Percentiles rank a stretch among this genome's conserved stretches.
Evolutionary conservation across 1,284 basidiomycete species (phyloP).

Genomic region (Trichosporon asahii): DNA sequence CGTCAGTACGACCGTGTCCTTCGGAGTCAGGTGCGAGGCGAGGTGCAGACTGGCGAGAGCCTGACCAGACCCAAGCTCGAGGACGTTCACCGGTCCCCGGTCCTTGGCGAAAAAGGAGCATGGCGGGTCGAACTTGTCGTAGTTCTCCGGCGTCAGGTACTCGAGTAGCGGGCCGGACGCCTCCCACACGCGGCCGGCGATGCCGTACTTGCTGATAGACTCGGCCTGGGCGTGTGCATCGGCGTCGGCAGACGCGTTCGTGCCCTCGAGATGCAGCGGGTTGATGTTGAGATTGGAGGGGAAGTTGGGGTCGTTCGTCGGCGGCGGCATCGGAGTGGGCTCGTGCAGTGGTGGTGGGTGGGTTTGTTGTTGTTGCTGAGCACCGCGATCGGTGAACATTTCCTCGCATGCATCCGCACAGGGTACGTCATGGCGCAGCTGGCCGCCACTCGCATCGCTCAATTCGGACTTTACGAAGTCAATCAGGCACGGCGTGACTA

Average conservation of each 20-base stretch:
- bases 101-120: constrained; percentile 36
- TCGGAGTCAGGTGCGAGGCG: constrained; percentile 26
- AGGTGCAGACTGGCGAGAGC: constrained; percentile 44
- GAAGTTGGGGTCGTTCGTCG: constrained; percentile 46
- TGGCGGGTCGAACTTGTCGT: constrained; percentile 34
- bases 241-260: constrained; percentile 14
- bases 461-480: neutral
- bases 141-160: constrained; percentile 37
- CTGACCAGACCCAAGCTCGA: constrained; percentile 50
- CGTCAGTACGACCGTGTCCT: constrained; percentile 39
- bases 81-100: constrained; percentile 24
- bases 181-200: constrained; percentile 51
- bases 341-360: neutral
- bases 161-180: constrained; percentile 39
- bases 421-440: neutral
- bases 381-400: neutral
- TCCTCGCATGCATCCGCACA: neutral
- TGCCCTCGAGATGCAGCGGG: constrained; percentile 30
- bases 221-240: constrained; percentile 32
- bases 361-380: neutral
- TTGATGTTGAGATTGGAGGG: constrained; percentile 45
- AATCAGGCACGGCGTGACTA: neutral
- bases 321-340: neutral
- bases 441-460: neutral
- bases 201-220: constrained; percentile 45